A percentile compares a stretch with the other conserved stretches of the same genome.
Evolutionary conservation across 2,329 filamentous ascomycete genomes (phyloP).

Genomic region (Rutstroemia sp.): DNA sequence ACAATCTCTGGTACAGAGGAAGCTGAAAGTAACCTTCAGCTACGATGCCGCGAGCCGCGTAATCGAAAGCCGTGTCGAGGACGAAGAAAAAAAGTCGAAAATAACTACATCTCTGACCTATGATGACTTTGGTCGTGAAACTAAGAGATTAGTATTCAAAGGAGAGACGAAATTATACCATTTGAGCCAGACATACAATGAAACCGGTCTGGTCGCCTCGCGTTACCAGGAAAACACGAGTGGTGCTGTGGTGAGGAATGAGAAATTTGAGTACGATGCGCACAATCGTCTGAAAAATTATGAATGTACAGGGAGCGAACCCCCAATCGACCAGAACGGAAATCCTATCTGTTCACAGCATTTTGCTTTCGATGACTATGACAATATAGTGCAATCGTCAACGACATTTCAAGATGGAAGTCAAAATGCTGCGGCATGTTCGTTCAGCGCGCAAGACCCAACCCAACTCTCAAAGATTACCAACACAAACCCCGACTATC

Average conservation of each 20-base stretch:
- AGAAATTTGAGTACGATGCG: conserved; percentile 4
- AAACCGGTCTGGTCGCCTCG: not conserved
- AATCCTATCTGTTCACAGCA: not conserved
- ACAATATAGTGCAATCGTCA: not conserved
- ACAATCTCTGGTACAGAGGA: not conserved
- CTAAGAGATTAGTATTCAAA: not conserved
- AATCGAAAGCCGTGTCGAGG: not conserved
- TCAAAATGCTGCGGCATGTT: not conserved
- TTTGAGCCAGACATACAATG: conserved; percentile 1
- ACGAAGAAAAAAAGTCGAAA: not conserved
- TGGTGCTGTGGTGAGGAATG: not conserved
- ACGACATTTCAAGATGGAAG: not conserved
- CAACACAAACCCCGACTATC: conserved; percentile 1
- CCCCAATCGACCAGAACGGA: not conserved
- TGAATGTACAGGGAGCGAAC: not conserved
- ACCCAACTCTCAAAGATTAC: conserved; percentile 2
- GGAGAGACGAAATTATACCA: not conserved
- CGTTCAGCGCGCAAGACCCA: not conserved
- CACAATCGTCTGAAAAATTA: conserved; percentile 5
- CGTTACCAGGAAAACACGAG: not conserved
- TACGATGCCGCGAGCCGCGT: conserved; percentile 3
- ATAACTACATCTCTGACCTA: not conserved
- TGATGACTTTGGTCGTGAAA: conserved; percentile 3
- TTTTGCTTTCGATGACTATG: conserved; percentile 1
- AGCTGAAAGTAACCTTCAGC: not conserved